Conservation (phyloP, 805 yeast species). For the Teunomyces tritomae region DNA sequence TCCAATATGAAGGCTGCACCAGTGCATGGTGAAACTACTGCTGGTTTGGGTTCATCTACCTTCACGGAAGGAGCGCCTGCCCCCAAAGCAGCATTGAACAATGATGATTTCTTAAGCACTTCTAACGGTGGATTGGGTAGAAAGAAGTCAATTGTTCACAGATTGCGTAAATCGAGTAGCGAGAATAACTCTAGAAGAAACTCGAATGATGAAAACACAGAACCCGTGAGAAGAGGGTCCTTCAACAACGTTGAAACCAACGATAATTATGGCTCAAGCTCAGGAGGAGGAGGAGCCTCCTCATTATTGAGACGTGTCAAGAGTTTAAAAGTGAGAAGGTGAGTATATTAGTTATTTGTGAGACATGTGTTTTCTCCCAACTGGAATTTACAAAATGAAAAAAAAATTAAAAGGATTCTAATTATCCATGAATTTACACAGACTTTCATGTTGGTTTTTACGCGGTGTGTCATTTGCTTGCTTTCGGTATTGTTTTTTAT, state of each 20-base stretch:
- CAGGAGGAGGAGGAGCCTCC: constrained; percentile 11
- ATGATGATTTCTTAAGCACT: constrained; percentile 25
- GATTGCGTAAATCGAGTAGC: constrained; percentile 47
- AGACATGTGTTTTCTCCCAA: not conserved
- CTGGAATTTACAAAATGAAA: not conserved
- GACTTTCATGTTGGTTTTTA: not conserved
- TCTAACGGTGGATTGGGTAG: constrained; percentile 56
- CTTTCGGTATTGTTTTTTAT: not conserved
- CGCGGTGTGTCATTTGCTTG: not conserved
- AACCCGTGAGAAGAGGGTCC: constrained; percentile 13
- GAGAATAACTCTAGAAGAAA: constrained; percentile 30
- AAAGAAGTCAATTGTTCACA: constrained; percentile 79
- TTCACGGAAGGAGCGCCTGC: constrained; percentile 98
- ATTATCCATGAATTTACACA: not conserved
- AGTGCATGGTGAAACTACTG: constrained; percentile 81
- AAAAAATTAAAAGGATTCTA: not conserved
- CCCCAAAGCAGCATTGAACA: constrained; percentile 35
- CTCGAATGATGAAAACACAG: constrained; percentile 23
- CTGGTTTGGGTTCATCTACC: constrained; percentile 89
- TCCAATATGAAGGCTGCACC: constrained; percentile 64
- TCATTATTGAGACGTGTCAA: constrained; percentile 81
- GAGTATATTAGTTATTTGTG: not conserved
- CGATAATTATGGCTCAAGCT: constrained; percentile 10
- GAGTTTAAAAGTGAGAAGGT: constrained; percentile 73
- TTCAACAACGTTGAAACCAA: constrained; percentile 8